phyloP scores from a whole-genome alignment of 2,329 filamentous ascomycete species.

The Xylariaceae sp. region DNA sequence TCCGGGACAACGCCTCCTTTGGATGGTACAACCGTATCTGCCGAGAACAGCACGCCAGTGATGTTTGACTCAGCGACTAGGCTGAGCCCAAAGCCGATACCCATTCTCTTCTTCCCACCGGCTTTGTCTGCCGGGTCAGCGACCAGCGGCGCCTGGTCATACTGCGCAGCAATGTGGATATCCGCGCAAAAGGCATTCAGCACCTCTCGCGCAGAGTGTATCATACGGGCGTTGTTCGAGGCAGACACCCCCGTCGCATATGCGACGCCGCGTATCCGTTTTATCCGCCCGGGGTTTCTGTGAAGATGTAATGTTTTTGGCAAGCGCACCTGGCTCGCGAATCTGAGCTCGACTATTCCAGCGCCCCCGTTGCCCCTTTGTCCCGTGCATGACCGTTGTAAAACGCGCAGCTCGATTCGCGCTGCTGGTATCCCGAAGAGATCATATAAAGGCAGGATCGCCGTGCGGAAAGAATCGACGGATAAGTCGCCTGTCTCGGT shows the following conservation, averaged over 20 bases:
- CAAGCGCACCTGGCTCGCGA: constrained; percentile 86
- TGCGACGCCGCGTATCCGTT: constrained; percentile 85
- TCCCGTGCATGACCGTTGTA: constrained; percentile 75
- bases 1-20: constrained; percentile 81
- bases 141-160: constrained; percentile 62
- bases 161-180: constrained; percentile 82
- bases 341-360: constrained; percentile 88
- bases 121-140: constrained; percentile 50
- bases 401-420: constrained; percentile 78
- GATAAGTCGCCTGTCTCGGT: constrained; percentile 83
- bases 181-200: constrained; percentile 83
- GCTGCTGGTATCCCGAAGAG: constrained; percentile 78
- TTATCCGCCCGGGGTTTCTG: constrained; percentile 77
- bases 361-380: constrained; percentile 73
- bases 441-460: constrained; percentile 82
- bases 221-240: constrained; percentile 92
- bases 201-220: constrained; percentile 80
- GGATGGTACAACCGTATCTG: constrained; percentile 72
- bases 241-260: constrained; percentile 90
- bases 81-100: constrained; percentile 86
- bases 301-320: constrained; percentile 90
- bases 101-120: constrained; percentile 60
- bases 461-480: constrained; percentile 89
- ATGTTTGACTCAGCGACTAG: constrained; percentile 90
- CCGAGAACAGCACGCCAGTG: constrained; percentile 75